Evolutionary conservation across 306 rosid genomes (phyloP), one percentile per base, ranked within the genome.

Genomic region (Neltuma alba): DNA sequence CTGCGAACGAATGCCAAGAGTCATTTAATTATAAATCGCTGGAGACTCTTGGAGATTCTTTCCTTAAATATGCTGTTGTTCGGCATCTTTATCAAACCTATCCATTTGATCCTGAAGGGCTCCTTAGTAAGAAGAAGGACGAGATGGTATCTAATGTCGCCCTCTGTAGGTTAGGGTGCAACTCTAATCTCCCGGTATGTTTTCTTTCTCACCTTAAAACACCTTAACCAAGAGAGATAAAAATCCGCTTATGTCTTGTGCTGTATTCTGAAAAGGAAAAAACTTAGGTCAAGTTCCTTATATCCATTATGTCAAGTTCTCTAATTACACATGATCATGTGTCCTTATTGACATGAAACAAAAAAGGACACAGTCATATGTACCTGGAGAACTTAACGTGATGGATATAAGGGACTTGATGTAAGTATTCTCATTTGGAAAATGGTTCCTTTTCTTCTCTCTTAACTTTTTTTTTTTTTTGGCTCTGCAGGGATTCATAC

Each of bases 21-120:
- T 45, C 38, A 1, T 80, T 65, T 42, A 70, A 89, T 81, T 83
- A 90, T 74, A 86, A 92, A 37, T 89, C 90, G 52, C 75, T 90
- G 4, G 97, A 86, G 83, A 86, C 92, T 48, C 96, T 90, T 76
- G 96, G 97, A 60, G 97, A 92, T 86, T 90, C 96, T 50, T 92
- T 88, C 84, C 89, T 92, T 12, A 90, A 92, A 82, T 90, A 92
- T 18, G 82, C 80, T 14, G 71, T 79, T 42, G 38, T 87, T 69
- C 93, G 80, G 61, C 90, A 92, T 15, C 88, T 92, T 79, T 92
- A 89, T 48, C 88, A 80, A 30, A 82, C 86, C 65, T 41, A 74
- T 70, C 89, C 85, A 66, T 79, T 58, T 61, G 42, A 80, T 45
- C 70, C 54, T 0, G 92, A 89, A 77, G 97, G 97, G 9, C 66